Conservation (phyloP, 768 basidiomycete species). For the Suillus subalutaceus region DNA sequence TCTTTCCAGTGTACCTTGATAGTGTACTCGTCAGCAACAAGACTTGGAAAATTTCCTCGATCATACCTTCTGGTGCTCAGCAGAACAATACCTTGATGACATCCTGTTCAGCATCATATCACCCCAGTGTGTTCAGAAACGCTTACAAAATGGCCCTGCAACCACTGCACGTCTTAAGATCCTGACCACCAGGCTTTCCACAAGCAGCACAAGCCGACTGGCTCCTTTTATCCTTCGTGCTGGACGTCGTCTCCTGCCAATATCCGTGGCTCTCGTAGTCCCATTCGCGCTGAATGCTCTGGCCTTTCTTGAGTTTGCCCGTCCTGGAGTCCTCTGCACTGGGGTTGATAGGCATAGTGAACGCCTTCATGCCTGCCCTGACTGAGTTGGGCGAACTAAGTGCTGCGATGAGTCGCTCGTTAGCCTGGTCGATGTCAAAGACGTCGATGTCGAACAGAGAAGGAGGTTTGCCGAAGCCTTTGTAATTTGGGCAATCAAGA, state of each 20-base stretch:
- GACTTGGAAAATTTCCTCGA: constrained; percentile 1
- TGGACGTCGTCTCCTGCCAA: constrained; percentile 31
- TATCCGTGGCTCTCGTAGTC: constrained; percentile 23
- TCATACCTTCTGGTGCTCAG: constrained; percentile 22
- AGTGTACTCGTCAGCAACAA: constrained; percentile 4
- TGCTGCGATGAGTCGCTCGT: constrained; percentile 25
- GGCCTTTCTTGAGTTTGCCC: constrained; percentile 12
- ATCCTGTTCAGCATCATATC: constrained; percentile 12
- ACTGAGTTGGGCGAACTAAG: constrained; percentile 30
- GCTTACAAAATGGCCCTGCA: constrained; percentile 27
- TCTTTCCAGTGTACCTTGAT: constrained; percentile 25
- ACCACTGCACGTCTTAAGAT: constrained; percentile 30
- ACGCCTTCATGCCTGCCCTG: constrained; percentile 29
- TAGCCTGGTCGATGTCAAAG: constrained; percentile 29
- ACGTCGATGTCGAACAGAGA: constrained; percentile 24
- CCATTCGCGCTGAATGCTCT: constrained; percentile 16
- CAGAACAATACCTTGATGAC: constrained; percentile 16
- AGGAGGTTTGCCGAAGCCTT: constrained; percentile 29
- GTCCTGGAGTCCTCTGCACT: constrained; percentile 9
- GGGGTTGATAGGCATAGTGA: constrained; percentile 25
- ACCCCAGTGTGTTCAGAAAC: constrained; percentile 14
- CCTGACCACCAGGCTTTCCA: constrained; percentile 31
- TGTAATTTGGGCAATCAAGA: constrained; percentile 32
- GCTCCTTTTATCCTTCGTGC: constrained; percentile 24
- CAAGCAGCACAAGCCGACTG: constrained; percentile 32